Evolutionary conservation across 345 rosid genomes (phyloP), one percentile per base, ranked within the genome.

Genomic region (Lenwebbia sp.): DNA sequence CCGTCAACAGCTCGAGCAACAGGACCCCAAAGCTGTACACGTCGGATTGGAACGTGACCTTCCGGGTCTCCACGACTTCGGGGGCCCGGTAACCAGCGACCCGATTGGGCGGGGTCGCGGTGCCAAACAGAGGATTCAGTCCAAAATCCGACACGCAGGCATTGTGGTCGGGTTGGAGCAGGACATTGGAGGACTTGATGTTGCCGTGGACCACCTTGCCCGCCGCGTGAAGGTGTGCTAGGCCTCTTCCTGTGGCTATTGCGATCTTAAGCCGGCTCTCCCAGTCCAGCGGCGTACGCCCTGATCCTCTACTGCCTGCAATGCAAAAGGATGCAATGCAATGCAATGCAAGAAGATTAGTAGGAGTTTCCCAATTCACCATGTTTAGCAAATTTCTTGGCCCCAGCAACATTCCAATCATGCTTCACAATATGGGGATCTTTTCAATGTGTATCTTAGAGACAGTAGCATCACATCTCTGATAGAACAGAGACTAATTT

Each of bases 81-180:
- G 99, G 99, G n/a, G 99, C 99, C 3, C 96, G 95, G 87, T 97
- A 97, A 10, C 99, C 99, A 0, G 97, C 99, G 2, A 94, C 93
- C 13, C 98, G 95, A 89, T 76, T 92, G 25, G 96, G 93, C 1
- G 96, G 96, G 26, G 89, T 88, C 0, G 96, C 55, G 33, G 88
- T 93, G 52, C 96, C 95, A 15, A 94, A 95, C 1, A 97, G 87
- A 17, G 95, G 96, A 84, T 94, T 96, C 28, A 97, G 98, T n/a
- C 99, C 99, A 83, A 90, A 94, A 84, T 97, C 99, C 4, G 98
- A 93, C 33, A 97, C 82, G 62, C 89, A 86, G 0, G 93, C 95
- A 44, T 94, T 95, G 5, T 95, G 95, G 90, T 95, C 96, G 0
- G 93, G 92, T 2, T 94, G 95, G 87, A 97, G 93, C 13, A 97